phyloP scores from a whole-genome alignment of 352 stramenopile species.

The Heterotrichella gracilis region DNA sequence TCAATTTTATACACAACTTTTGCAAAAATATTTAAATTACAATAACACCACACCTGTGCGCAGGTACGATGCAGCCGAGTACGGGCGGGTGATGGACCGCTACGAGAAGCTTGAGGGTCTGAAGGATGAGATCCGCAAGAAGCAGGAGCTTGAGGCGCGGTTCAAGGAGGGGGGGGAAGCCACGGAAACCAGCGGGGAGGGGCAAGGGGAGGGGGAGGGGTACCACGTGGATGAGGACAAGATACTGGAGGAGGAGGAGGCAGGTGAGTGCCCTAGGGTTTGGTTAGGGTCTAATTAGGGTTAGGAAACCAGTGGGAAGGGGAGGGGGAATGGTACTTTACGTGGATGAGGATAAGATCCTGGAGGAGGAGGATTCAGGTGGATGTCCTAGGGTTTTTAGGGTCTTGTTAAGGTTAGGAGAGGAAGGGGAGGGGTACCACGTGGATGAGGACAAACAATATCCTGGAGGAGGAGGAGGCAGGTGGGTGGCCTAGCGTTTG shows the following conservation, averaged over 20 bases:
- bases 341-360: slow-evolving; percentile 40
- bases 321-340: slow-evolving; percentile 22
- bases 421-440: not conserved
- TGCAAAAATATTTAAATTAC: no score
- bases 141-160: slow-evolving; percentile 17
- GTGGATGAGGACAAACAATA: slow-evolving; percentile 26
- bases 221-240: slow-evolving; percentile 43
- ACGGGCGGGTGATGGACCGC: slow-evolving; percentile 20
- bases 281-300: not conserved
- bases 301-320: not conserved
- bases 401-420: not conserved
- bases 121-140: slow-evolving; percentile 15
- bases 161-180: slow-evolving; percentile 18
- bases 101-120: slow-evolving; percentile 17
- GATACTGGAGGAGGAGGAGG: slow-evolving; percentile 26
- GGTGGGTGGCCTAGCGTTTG: not conserved
- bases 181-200: slow-evolving; percentile 18
- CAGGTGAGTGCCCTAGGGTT: not conserved
- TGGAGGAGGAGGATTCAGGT: slow-evolving; percentile 22
- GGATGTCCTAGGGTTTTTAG: not conserved
- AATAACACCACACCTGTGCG: no score
- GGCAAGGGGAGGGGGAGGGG: slow-evolving; percentile 12
- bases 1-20: no score
- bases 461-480: slow-evolving; percentile 27
- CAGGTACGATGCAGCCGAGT: slow-evolving; percentile 21